phyloP scores from a whole-genome alignment of 176 grass and related monocot species.

The Rhynchospora breviuscula region DNA sequence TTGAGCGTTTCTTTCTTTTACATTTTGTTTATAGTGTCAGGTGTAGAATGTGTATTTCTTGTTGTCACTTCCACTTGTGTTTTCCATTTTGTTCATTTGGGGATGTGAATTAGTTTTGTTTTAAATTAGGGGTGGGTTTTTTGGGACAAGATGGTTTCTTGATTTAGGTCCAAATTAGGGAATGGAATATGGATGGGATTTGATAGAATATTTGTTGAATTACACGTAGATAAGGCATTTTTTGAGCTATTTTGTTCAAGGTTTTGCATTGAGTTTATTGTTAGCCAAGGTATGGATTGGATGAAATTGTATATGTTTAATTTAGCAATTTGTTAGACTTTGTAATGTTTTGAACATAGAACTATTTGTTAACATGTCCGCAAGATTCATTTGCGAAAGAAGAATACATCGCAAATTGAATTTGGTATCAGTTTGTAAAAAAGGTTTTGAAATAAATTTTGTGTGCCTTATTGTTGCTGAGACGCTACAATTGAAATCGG shows the following conservation, averaged over 20 bases:
- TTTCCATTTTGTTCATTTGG: background rate
- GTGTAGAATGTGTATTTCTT: background rate
- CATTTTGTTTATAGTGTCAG: background rate
- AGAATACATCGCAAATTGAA: background rate
- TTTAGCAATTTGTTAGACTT: background rate
- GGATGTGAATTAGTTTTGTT: slow-evolving; percentile 1
- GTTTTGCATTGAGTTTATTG: background rate
- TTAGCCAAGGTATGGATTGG: background rate
- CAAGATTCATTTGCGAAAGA: background rate
- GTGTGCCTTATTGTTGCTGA: background rate
- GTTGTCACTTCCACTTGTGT: background rate
- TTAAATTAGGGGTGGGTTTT: background rate
- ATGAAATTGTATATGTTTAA: background rate
- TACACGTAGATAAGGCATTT: background rate
- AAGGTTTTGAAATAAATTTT: background rate
- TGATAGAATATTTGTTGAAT: background rate
- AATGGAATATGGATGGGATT: background rate
- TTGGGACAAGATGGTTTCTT: background rate
- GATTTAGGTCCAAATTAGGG: background rate
- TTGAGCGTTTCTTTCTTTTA: background rate
- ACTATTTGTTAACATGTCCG: background rate
- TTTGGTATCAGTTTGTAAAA: background rate
- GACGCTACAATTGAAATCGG: background rate
- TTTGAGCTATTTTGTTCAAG: background rate
- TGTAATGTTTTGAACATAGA: background rate